phyloP scores from a whole-genome alignment of 257 asterid genomes.

The Rauvolfia tetraphylla region DNA sequence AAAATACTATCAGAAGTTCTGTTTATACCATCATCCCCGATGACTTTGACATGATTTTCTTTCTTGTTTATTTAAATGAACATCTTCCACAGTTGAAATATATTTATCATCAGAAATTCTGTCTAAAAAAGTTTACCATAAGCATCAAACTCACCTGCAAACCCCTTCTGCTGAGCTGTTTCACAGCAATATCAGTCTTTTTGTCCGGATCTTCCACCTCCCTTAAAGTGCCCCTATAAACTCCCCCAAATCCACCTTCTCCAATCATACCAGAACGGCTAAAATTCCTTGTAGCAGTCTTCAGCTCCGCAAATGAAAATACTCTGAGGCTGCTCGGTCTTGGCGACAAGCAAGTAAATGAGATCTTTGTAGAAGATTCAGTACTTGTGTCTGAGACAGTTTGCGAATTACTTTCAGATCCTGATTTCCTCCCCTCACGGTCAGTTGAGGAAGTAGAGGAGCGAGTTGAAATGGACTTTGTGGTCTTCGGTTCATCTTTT shows the following conservation, averaged over 20 bases:
- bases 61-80: no score
- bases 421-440: conserved; percentile 46
- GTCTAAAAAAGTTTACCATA: not conserved
- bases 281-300: conserved; percentile 61
- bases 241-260: conserved; percentile 91
- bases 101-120: not conserved
- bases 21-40: no score
- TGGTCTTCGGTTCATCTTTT: conserved; percentile 40
- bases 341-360: conserved; percentile 48
- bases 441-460: conserved; percentile 54
- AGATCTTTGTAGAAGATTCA: conserved; percentile 54
- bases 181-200: conserved; percentile 69
- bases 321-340: conserved; percentile 52
- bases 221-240: conserved; percentile 50
- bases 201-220: conserved; percentile 38
- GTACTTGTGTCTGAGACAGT: conserved; percentile 60
- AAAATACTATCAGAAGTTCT: no score
- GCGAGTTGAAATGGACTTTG: conserved; percentile 41
- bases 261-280: conserved; percentile 83
- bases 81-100: not conserved
- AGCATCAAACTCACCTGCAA: conserved; percentile 60
- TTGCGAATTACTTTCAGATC: conserved; percentile 50
- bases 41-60: no score
- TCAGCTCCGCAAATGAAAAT: conserved; percentile 61
- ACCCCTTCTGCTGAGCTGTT: conserved; percentile 88